Percentiles rank a stretch among this genome's conserved stretches.
phyloP scores from a whole-genome alignment of 2,329 filamentous ascomycete genomes.

The Colletotrichum tofieldiae region DNA sequence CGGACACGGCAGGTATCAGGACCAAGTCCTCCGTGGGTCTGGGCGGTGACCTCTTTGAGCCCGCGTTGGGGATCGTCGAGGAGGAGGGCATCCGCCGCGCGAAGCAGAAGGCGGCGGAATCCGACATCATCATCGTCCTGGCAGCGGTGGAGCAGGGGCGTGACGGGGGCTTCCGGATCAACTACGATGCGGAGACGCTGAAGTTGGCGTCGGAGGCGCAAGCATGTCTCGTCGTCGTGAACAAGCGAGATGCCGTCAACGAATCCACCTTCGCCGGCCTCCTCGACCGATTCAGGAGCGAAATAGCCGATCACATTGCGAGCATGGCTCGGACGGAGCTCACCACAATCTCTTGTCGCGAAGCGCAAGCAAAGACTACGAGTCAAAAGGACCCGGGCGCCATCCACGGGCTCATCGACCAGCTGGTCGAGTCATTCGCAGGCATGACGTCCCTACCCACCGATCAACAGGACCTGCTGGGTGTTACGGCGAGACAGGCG shows the following conservation, averaged over 20 bases:
- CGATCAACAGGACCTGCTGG: conserved; percentile 86
- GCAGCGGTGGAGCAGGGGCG: conserved; percentile 76
- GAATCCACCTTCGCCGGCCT: conserved; percentile 55
- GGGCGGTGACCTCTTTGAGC: conserved; percentile 43
- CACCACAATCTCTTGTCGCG: conserved; percentile 81
- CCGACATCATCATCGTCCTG: conserved; percentile 88
- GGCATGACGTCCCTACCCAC: conserved; percentile 79
- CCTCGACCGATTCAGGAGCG: conserved; percentile 56
- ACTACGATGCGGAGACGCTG: conserved; percentile 70
- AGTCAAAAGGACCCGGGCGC: conserved; percentile 69
- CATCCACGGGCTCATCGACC: conserved; percentile 78
- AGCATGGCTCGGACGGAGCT: conserved; percentile 57
- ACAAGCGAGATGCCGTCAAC: conserved; percentile 72
- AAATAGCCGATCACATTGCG: conserved; percentile 58
- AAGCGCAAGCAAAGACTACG: conserved; percentile 58
- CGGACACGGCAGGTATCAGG: conserved; percentile 93
- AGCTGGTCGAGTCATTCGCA: conserved; percentile 78
- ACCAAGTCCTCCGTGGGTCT: conserved; percentile 52
- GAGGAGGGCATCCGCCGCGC: conserved; percentile 92
- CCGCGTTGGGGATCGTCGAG: conserved; percentile 80
- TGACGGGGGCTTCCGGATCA: conserved; percentile 59
- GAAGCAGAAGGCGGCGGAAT: conserved; percentile 83
- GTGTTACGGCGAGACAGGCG: conserved; percentile 91
- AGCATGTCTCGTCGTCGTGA: conserved; percentile 70
- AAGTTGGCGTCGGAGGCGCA: conserved; percentile 65